A percentile compares a stretch with the other conserved stretches of the same genome.
Evolutionary conservation across 371 early-diverging fungal species (phyloP).

Genomic region (Syncephalastrum monosporum): DNA sequence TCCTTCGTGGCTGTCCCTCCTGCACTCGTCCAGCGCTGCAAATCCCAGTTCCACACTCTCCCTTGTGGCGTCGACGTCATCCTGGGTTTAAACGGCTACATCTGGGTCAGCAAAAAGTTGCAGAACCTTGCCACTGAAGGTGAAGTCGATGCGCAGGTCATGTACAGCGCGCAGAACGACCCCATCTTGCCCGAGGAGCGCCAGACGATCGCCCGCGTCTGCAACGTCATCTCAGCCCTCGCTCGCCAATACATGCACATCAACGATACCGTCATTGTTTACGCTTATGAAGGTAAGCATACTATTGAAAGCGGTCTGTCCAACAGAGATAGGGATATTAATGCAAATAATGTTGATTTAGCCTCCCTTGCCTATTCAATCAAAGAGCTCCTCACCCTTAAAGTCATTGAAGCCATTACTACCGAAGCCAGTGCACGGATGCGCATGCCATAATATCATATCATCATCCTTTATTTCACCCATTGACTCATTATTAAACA

Average conservation of each 20-base stretch:
- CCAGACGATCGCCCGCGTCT: constrained; percentile 82
- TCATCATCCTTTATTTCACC: too few relatives aligned
- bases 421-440: constrained; percentile 42
- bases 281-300: constrained; percentile 73
- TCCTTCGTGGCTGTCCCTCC: constrained; percentile 85
- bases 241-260: constrained; percentile 76
- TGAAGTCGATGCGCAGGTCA: constrained; percentile 67
- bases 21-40: constrained; percentile 84
- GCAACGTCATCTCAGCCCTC: constrained; percentile 81
- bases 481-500: too few relatives aligned
- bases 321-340: neutral
- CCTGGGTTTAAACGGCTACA: constrained; percentile 96
- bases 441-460: constrained; percentile 13
- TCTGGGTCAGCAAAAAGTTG: constrained; percentile 89
- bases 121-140: constrained; percentile 43
- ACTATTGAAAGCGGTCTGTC: neutral
- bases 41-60: constrained; percentile 88
- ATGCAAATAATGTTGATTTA: constrained; percentile 2
- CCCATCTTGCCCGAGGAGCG: constrained; percentile 49
- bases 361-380: constrained; percentile 68
- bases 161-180: constrained; percentile 75
- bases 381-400: constrained; percentile 61
- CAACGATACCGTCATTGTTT: constrained; percentile 82
- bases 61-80: constrained; percentile 90
- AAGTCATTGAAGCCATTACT: constrained; percentile 59